phyloP scores from a whole-genome alignment of 805 yeast genomes.

The Ogataea angusta region DNA sequence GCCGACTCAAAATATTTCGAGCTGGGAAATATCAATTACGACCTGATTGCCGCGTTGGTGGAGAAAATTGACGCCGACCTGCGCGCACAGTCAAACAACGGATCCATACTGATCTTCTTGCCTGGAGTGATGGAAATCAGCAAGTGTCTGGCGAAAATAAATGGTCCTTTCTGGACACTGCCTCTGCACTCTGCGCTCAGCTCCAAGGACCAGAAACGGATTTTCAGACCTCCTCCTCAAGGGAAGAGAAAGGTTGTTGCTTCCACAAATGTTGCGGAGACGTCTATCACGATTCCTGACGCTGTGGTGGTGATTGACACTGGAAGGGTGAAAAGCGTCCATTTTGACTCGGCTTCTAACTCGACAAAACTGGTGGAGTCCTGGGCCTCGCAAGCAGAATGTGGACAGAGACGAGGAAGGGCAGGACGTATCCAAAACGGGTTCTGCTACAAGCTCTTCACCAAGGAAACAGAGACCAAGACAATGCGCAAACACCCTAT shows the following conservation, averaged over 20 bases:
- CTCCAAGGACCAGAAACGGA: slow-evolving; percentile 76
- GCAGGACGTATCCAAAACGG: slow-evolving; percentile 95
- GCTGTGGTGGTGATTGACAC: slow-evolving; percentile 88
- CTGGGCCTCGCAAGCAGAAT: slow-evolving; percentile 91
- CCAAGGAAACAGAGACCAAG: slow-evolving; percentile 52
- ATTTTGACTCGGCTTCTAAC: slow-evolving; percentile 64
- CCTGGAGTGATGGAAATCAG: slow-evolving; percentile 91
- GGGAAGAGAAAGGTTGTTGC: slow-evolving; percentile 75
- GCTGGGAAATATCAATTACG: slow-evolving; percentile 70
- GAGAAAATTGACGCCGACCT: slow-evolving; percentile 50
- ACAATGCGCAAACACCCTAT: slow-evolving; percentile 69
- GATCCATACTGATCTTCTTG: slow-evolving; percentile 79
- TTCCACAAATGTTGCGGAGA: slow-evolving; percentile 93
- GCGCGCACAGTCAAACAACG: slow-evolving; percentile 39
- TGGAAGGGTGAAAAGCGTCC: slow-evolving; percentile 78
- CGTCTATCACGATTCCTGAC: slow-evolving; percentile 94
- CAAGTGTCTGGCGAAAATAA: slow-evolving; percentile 48
- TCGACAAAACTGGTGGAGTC: slow-evolving; percentile 70
- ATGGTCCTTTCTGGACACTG: slow-evolving; percentile 40
- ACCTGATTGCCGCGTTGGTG: slow-evolving; percentile 59
- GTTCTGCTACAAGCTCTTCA: slow-evolving; percentile 74
- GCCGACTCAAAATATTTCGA: slow-evolving; percentile 66
- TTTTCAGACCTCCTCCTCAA: slow-evolving; percentile 54
- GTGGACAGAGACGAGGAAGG: slow-evolving; percentile 90
- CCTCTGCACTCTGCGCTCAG: slow-evolving; percentile 89